These are phyloP conservation scores for Coniochaeta prunicola DNA, from an alignment of 2,329 filamentous ascomycete species.

Conservation along the genomic window DNA sequence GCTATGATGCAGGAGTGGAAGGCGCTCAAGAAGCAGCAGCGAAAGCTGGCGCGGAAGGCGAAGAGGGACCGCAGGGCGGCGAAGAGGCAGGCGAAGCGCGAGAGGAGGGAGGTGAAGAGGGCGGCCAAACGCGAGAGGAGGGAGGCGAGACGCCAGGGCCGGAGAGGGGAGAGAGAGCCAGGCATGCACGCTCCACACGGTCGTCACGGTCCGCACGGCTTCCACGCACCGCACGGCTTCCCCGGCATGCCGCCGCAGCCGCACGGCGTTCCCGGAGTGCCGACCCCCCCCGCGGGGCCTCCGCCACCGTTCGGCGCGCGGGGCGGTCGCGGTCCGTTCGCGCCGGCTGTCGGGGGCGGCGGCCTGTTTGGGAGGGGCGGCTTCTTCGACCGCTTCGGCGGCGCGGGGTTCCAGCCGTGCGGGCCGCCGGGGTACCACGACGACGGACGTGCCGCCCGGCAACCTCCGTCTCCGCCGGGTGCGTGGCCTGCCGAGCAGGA, in stretches of 20 bases:
- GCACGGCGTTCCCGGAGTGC: background rate
- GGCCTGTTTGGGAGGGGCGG: slow-evolving; percentile 2
- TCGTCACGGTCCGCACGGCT: background rate
- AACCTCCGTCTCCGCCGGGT: slow-evolving; percentile 15
- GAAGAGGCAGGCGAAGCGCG: slow-evolving; percentile 22
- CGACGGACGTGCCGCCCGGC: background rate
- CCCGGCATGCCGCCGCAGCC: background rate
- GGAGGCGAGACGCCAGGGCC: background rate
- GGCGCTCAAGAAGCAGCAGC: slow-evolving; percentile 28
- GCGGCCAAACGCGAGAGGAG: slow-evolving; percentile 11
- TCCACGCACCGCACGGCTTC: background rate
- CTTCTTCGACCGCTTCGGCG: slow-evolving; percentile 5
- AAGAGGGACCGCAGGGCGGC: slow-evolving; percentile 21
- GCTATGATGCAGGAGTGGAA: slow-evolving; percentile 36
- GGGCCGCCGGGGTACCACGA: background rate
- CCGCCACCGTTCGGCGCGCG: too few species aligned
- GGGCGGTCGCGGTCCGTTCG: too few species aligned
- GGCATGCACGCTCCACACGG: background rate
- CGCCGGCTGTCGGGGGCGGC: slow-evolving; percentile 5
- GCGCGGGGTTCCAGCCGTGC: background rate
- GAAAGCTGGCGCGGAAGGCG: slow-evolving; percentile 20
- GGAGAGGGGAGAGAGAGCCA: background rate
- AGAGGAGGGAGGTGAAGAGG: slow-evolving; percentile 11
- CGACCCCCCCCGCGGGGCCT: background rate
- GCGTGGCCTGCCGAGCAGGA: slow-evolving; percentile 25